A percentile compares a stretch with the other conserved stretches of the same genome.
These are phyloP conservation scores for Hypoxylon sp. DNA, from an alignment of 2,329 filamentous ascomycete genomes.

Conservation along the genomic window DNA sequence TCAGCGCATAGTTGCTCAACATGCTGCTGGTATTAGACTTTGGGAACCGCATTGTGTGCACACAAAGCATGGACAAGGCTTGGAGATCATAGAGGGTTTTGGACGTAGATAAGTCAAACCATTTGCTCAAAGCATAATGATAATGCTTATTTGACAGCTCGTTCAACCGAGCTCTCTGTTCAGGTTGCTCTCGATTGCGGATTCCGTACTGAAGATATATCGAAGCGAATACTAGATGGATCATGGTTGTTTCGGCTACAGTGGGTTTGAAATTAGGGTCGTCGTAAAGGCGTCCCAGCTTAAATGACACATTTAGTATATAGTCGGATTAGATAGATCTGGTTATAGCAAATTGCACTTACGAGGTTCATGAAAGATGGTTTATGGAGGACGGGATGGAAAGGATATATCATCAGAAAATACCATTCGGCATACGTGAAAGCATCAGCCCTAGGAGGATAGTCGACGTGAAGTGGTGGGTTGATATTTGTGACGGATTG, in stretches of 20 bases:
- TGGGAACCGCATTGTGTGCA: slow-evolving; percentile 82
- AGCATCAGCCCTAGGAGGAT: slow-evolving; percentile 76
- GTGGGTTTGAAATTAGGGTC: slow-evolving; percentile 74
- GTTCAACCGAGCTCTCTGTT: slow-evolving; percentile 69
- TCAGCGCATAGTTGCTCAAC: slow-evolving; percentile 74
- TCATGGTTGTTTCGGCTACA: slow-evolving; percentile 75
- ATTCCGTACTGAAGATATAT: slow-evolving; percentile 84
- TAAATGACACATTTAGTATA: slow-evolving; percentile 40
- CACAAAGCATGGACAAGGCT: slow-evolving; percentile 78
- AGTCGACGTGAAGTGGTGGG: slow-evolving; percentile 67
- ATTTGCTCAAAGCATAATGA: slow-evolving; percentile 79
- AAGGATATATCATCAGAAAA: slow-evolving; percentile 79
- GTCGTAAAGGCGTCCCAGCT: slow-evolving; percentile 78
- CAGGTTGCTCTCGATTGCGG: slow-evolving; percentile 72
- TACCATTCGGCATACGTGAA: slow-evolving; percentile 82
- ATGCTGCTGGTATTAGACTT: slow-evolving; percentile 83
- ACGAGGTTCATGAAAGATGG: slow-evolving; percentile 79
- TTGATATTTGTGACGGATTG: slow-evolving; percentile 75
- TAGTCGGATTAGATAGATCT: slow-evolving; percentile 3
- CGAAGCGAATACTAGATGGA: slow-evolving; percentile 85
- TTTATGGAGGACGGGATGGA: slow-evolving; percentile 82
- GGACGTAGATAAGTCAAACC: slow-evolving; percentile 74
- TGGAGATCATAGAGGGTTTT: slow-evolving; percentile 78
- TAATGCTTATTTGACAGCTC: slow-evolving; percentile 82
- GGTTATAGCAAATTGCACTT: slow-evolving; percentile 51